These are phyloP conservation scores for Lactifluus piperatus DNA, from an alignment of 768 basidiomycete genomes.

Conservation along the genomic window DNA sequence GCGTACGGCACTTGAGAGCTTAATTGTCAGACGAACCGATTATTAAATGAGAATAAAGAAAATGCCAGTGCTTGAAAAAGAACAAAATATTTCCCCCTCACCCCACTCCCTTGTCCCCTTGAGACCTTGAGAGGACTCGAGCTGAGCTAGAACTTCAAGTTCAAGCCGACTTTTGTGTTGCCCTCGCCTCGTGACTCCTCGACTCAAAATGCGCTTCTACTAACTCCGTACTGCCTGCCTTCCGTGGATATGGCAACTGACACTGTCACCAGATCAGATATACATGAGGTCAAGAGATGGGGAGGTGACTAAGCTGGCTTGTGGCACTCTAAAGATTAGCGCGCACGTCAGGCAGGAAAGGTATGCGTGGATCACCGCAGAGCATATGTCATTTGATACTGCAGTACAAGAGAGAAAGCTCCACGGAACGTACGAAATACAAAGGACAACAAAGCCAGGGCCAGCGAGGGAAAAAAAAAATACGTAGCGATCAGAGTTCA, in stretches of 20 bases:
- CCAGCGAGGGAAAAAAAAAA: background rate
- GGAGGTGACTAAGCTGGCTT: too few relatives aligned
- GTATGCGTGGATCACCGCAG: background rate
- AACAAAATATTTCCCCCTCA: too few relatives aligned
- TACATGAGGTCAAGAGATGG: background rate
- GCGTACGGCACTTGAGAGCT: background rate
- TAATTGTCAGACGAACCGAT: too few relatives aligned
- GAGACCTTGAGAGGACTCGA: background rate
- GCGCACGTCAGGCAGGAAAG: background rate
- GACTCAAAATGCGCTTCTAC: background rate
- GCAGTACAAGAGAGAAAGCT: background rate
- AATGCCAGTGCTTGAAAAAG: too few relatives aligned
- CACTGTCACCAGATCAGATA: background rate
- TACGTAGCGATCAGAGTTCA: background rate
- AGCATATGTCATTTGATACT: background rate
- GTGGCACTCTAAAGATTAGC: background rate
- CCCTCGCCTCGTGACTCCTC: background rate
- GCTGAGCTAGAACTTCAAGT: background rate
- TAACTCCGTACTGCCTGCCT: background rate
- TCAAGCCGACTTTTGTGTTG: too few relatives aligned
- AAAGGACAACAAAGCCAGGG: background rate
- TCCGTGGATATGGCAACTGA: background rate
- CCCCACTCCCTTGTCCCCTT: too few relatives aligned
- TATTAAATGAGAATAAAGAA: too few relatives aligned
- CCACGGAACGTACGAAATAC: constrained; percentile 4